Percentiles rank a stretch among this genome's conserved stretches.
Evolutionary conservation across 352 stramenopile genomes (phyloP).

Genomic region (Globisporangium nunn): DNA sequence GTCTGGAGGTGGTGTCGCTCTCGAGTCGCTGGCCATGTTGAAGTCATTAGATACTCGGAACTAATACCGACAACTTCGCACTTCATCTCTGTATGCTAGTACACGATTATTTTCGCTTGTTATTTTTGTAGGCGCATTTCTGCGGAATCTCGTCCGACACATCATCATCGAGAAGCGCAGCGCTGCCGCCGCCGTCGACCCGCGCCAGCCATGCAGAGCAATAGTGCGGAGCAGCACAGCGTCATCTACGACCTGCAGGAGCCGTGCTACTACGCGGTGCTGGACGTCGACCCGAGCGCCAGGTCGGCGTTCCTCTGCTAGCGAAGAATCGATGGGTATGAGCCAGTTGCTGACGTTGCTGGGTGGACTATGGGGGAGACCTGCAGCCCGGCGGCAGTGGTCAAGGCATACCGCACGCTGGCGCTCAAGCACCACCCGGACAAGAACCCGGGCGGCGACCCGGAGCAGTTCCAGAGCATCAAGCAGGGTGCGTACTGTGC

Average conservation of each 20-base stretch:
- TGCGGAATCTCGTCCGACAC: no score
- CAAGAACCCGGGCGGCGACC: conserved; percentile 84
- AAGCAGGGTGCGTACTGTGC: neutral
- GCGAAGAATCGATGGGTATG: no score
- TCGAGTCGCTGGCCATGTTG: no score
- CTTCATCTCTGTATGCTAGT: no score
- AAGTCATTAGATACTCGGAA: no score
- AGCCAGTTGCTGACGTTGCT: no score
- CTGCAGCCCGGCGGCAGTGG: conserved; percentile 88
- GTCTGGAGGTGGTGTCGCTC: no score
- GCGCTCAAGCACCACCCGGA: conserved; percentile 82
- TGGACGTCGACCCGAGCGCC: conserved; percentile 50
- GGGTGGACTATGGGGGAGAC: neutral
- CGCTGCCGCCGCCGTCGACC: no score
- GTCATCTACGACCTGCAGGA: conserved; percentile 42
- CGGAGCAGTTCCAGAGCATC: conserved; percentile 12
- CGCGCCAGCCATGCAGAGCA: conserved; percentile 4
- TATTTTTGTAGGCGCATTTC: no score
- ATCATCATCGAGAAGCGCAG: no score
- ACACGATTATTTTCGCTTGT: no score
- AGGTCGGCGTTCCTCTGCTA: conserved; percentile 15
- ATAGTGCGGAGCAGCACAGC: conserved; percentile 13
- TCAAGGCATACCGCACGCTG: conserved; percentile 92
- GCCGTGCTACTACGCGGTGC: conserved; percentile 60
- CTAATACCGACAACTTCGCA: no score